Conservation (phyloP, 1,139 yeast species). For the Saccharomyces hybrid region DNA sequence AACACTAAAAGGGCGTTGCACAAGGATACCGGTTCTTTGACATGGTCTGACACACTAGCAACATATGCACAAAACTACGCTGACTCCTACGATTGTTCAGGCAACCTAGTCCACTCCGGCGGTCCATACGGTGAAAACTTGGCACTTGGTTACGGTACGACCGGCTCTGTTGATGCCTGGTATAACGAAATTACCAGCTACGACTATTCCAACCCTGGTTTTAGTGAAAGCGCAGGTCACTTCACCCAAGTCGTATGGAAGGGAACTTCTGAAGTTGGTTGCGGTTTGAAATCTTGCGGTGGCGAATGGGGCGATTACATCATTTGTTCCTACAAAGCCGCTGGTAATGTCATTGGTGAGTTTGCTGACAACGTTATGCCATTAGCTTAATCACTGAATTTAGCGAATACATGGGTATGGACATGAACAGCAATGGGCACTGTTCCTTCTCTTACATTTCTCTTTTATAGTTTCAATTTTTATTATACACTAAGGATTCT, state of each 20-base stretch:
- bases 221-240: conserved; percentile 44
- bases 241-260: conserved; percentile 70
- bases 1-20: conserved; percentile 49
- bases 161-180: conserved; percentile 54
- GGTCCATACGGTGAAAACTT: conserved; percentile 55
- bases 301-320: conserved; percentile 45
- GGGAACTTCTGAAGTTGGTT: conserved; percentile 47
- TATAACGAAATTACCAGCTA: conserved; percentile 51
- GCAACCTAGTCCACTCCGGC: conserved; percentile 51
- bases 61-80: conserved; percentile 44
- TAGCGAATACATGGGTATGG: not conserved
- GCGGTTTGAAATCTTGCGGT: conserved; percentile 50
- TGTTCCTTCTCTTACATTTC: not conserved
- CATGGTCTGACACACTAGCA: conserved; percentile 42
- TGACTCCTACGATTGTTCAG: conserved; percentile 42
- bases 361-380: conserved; percentile 47
- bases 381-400: conserved; percentile 8
- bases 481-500: not conserved
- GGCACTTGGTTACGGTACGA: conserved; percentile 43
- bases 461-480: not conserved
- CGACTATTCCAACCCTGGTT: conserved; percentile 34
- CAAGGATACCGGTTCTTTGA: conserved; percentile 42
- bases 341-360: conserved; percentile 45
- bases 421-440: not conserved
- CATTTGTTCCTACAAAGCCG: conserved; percentile 56